phyloP scores from a whole-genome alignment of 139 green algal species.

The Tetraselmis chui region DNA sequence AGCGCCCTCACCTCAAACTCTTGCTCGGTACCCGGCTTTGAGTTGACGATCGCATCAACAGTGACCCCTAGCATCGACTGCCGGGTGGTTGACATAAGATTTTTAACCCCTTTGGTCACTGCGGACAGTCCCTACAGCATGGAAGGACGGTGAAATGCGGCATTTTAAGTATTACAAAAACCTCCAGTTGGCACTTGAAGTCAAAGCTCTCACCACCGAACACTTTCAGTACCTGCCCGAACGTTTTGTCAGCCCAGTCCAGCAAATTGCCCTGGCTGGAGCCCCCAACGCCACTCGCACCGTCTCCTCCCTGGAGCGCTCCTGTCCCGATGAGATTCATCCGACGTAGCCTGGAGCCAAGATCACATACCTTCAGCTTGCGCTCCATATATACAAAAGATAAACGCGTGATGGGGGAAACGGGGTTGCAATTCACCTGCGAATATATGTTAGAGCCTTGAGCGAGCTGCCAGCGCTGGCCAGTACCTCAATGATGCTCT shows the following conservation, averaged over 20 bases:
- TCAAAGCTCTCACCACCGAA: too few species aligned
- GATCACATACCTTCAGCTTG: too few species aligned
- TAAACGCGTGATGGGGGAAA: too few species aligned
- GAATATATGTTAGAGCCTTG: neutral
- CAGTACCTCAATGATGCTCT: conserved; percentile 12
- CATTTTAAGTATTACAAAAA: too few species aligned
- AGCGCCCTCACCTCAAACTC: neutral
- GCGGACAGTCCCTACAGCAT: conserved; percentile 55
- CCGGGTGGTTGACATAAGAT: conserved; percentile 61
- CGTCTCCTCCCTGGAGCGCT: neutral
- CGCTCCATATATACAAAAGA: too few species aligned
- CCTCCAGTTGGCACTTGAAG: too few species aligned
- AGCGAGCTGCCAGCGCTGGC: neutral
- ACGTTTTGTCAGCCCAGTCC: conserved; percentile 88
- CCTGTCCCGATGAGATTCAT: neutral
- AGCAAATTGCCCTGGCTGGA: conserved; percentile 60
- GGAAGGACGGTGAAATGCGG: too few species aligned
- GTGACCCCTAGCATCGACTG: conserved; percentile 60
- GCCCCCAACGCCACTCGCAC: neutral
- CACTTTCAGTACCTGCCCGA: conserved; percentile 68
- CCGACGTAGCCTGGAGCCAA: neutral
- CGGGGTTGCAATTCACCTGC: neutral
- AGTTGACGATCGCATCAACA: conserved; percentile 80
- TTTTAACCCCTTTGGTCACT: conserved; percentile 91
- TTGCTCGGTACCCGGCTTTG: neutral